Conservation (phyloP, 768 basidiomycete genomes). For the Glaciozyma antarctica region DNA sequence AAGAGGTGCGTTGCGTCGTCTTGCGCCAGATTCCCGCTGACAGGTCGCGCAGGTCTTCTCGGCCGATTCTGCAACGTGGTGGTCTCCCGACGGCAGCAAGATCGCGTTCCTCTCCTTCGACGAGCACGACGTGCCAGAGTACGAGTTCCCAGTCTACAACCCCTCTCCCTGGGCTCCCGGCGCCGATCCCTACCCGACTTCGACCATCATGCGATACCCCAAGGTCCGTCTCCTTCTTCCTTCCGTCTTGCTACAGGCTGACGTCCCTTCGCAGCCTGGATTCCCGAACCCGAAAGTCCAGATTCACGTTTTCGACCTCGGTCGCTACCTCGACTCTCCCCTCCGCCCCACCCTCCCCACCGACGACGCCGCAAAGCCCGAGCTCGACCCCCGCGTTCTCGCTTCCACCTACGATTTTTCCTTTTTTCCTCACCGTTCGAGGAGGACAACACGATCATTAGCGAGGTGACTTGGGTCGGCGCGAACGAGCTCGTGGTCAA, state of each 20-base stretch:
- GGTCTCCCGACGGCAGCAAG: conserved; percentile 63
- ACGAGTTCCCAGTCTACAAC: conserved; percentile 70
- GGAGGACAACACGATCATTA: conserved; percentile 56
- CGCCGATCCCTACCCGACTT: conserved; percentile 23
- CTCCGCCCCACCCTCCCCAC: conserved; percentile 17
- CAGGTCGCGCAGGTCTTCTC: conserved; percentile 42
- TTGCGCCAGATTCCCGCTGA: neutral
- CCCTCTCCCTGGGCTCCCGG: conserved; percentile 2
- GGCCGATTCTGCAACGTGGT: conserved; percentile 71
- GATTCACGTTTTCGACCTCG: conserved; percentile 72
- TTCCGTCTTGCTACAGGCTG: neutral
- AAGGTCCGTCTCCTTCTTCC: conserved; percentile 42
- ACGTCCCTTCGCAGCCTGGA: conserved; percentile 8
- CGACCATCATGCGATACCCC: conserved; percentile 60
- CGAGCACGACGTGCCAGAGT: conserved; percentile 79
- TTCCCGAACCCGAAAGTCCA: conserved; percentile 71
- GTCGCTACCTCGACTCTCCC: conserved; percentile 43
- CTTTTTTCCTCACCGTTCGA: conserved; percentile 24
- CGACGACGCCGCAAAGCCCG: conserved; percentile 36
- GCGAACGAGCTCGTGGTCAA: conserved; percentile 64
- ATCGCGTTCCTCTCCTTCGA: conserved; percentile 81
- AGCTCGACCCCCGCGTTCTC: conserved; percentile 36
- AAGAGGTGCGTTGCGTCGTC: conserved; percentile 51
- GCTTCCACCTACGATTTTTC: conserved; percentile 48
- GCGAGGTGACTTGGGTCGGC: conserved; percentile 81